Evolutionary conservation across 306 rosid genomes (phyloP).

Genomic region (Acacia melanoxylon): DNA sequence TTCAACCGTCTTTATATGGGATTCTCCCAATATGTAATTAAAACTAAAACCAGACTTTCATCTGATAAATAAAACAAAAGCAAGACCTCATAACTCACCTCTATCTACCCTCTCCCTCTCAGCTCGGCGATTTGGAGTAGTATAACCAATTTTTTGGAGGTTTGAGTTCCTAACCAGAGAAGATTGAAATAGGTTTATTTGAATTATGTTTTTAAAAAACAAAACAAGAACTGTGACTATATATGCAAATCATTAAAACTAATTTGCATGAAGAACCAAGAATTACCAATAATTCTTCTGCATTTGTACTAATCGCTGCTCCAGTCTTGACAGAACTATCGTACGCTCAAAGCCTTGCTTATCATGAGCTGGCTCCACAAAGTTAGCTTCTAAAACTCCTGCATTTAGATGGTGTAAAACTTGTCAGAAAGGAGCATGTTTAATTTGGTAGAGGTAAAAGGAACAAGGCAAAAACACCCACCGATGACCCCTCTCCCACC

Average conservation of each 20-base stretch:
- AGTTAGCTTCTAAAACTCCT: constrained; percentile 98
- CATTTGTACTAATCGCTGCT: constrained; percentile 69
- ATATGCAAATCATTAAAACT: not conserved
- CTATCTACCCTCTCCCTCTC: constrained; percentile 37
- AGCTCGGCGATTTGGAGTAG: constrained; percentile 39
- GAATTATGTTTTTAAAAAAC: not conserved
- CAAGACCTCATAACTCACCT: constrained; percentile 48
- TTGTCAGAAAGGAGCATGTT: constrained; percentile 21
- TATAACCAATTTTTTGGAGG: constrained; percentile 84
- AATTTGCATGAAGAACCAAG: constrained; percentile 16
- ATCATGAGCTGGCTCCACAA: constrained; percentile 99
- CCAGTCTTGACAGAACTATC: constrained; percentile 80
- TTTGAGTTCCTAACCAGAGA: constrained; percentile 53
- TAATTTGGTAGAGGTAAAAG: constrained; percentile 4
- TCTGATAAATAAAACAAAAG: not conserved
- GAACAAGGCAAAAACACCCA: constrained; percentile 34
- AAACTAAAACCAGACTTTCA: constrained; percentile 13
- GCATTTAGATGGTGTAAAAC: constrained; percentile 5
- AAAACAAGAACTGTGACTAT: not conserved
- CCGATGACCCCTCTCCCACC: constrained; percentile 99
- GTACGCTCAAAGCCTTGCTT: constrained; percentile 99
- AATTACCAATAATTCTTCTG: constrained; percentile 88
- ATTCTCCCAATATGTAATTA: not conserved
- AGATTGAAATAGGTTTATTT: constrained; percentile 14
- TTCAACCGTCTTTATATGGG: no score